Percentiles rank a stretch among this genome's conserved stretches.
These are phyloP conservation scores for Phlyctochytrium planicorne DNA, from an alignment of 192 early-diverging fungal genomes.

Conservation along the genomic window DNA sequence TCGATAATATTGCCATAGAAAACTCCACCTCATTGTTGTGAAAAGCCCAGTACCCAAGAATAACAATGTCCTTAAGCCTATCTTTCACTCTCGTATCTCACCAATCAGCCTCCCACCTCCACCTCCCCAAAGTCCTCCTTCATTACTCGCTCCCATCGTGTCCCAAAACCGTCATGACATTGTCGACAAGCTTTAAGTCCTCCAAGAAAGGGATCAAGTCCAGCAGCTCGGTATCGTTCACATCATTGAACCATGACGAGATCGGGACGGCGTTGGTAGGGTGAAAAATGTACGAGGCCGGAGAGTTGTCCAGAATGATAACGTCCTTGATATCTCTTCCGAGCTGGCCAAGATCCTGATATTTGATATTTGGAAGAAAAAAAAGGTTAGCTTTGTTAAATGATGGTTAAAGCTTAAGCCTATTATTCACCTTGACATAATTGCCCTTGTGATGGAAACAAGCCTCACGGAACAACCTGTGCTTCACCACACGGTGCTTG, in stretches of 20 bases:
- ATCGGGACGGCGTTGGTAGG: slow-evolving; percentile 94
- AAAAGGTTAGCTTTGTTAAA: not conserved
- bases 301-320: slow-evolving; percentile 95
- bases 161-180: slow-evolving; percentile 80
- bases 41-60: no score
- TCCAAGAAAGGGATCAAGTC: slow-evolving; percentile 94
- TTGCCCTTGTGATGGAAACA: slow-evolving; percentile 97
- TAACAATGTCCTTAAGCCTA: no score
- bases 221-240: slow-evolving; percentile 91
- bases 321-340: slow-evolving; percentile 79
- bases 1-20: no score
- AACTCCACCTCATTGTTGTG: no score
- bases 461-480: slow-evolving; percentile 95
- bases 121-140: no score
- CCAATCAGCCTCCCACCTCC: no score
- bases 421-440: slow-evolving; percentile 85
- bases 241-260: slow-evolving; percentile 95
- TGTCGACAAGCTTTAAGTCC: slow-evolving; percentile 82
- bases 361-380: slow-evolving; percentile 25
- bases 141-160: no score
- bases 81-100: no score
- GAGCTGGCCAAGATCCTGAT: slow-evolving; percentile 84
- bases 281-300: slow-evolving; percentile 95
- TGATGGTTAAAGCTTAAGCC: not conserved
- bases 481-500: slow-evolving; percentile 76